Evolutionary conservation across 305 asterid species (phyloP).

Genomic region (Fraxinus ornus): DNA sequence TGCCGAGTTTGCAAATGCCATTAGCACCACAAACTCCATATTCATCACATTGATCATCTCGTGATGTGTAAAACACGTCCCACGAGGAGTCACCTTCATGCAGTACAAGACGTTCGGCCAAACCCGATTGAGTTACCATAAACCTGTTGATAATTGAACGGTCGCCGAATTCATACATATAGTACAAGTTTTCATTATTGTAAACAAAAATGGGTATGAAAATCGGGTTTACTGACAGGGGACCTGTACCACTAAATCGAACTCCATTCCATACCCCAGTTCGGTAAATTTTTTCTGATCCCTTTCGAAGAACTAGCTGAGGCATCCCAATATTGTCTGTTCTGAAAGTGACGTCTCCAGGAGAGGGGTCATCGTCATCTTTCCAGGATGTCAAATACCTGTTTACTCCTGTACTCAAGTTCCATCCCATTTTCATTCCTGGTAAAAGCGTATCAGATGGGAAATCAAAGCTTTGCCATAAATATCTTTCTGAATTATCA

Average conservation of each 20-base stretch:
- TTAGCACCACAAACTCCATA: slow-evolving; percentile 35
- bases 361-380: slow-evolving; percentile 31
- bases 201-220: background rate
- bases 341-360: slow-evolving; percentile 23
- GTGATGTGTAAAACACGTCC: slow-evolving; percentile 10
- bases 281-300: slow-evolving; percentile 9
- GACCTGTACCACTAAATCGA: slow-evolving; percentile 24
- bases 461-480: slow-evolving; percentile 30
- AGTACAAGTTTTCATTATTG: slow-evolving; percentile 1
- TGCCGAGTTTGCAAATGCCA: slow-evolving; percentile 30
- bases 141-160: slow-evolving; percentile 12
- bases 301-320: background rate
- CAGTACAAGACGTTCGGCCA: slow-evolving; percentile 24
- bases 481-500: background rate
- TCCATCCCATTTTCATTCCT: background rate
- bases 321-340: slow-evolving; percentile 30
- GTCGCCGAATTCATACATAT: slow-evolving; percentile 19
- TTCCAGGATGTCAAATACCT: background rate
- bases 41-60: slow-evolving; percentile 26
- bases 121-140: slow-evolving; percentile 14
- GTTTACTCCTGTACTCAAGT: background rate
- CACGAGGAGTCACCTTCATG: slow-evolving; percentile 20
- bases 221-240: background rate
- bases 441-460: slow-evolving; percentile 13
- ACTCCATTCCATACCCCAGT: slow-evolving; percentile 41